Conservation (phyloP, 352 stramenopile genomes). For the Pythium graminicola region DNA sequence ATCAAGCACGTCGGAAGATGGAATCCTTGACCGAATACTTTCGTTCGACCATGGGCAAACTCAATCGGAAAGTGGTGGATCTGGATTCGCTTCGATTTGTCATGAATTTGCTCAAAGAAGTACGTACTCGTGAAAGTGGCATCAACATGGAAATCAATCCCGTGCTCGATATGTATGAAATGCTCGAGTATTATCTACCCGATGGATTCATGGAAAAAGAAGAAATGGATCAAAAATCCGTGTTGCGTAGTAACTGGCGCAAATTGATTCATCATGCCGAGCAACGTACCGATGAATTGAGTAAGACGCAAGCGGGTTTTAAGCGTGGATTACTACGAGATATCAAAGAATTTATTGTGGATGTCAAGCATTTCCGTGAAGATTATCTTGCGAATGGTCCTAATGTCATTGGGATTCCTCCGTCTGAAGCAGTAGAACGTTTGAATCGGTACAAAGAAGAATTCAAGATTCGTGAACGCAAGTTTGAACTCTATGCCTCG, state of each 20-base stretch:
- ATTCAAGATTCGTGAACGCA: constrained; percentile 96
- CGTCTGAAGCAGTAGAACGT: constrained; percentile 94
- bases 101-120: constrained; percentile 97
- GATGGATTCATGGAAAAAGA: constrained; percentile 98
- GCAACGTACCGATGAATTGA: constrained; percentile 92
- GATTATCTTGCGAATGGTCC: constrained; percentile 96
- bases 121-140: constrained; percentile 94
- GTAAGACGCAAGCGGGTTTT: constrained; percentile 93
- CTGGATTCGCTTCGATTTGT: constrained; percentile 96
- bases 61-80: constrained; percentile 93
- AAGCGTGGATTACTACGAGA: constrained; percentile 94
- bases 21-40: constrained; percentile 96
- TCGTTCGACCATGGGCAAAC: constrained; percentile 88
- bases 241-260: constrained; percentile 95
- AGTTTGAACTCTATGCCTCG: constrained; percentile 95
- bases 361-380: constrained; percentile 94
- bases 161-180: constrained; percentile 98
- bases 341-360: constrained; percentile 95
- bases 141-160: constrained; percentile 99
- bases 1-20: constrained; percentile 90
- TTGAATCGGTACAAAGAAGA: constrained; percentile 98
- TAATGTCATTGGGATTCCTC: constrained; percentile 95
- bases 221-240: constrained; percentile 98
- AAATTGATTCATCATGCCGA: constrained; percentile 95
- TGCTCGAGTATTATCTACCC: constrained; percentile 93